Percentiles rank a stretch among this genome's conserved stretches.
Conservation (phyloP, 2,329 filamentous ascomycete species). For the Talaromyces sp. region DNA sequence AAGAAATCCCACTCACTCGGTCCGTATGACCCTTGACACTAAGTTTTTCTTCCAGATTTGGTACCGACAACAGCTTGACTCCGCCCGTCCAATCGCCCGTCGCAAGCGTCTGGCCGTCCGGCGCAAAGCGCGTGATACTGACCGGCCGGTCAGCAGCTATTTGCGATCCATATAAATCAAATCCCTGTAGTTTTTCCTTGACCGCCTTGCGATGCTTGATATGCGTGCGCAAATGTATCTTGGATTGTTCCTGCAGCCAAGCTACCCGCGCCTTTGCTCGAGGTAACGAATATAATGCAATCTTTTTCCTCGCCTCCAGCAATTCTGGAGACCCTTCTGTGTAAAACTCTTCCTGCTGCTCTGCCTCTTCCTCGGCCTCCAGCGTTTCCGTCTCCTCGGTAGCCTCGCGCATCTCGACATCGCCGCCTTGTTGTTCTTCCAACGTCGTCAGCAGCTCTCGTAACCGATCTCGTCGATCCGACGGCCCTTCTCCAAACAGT, state of each 20-base stretch:
- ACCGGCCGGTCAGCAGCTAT: conserved; percentile 74
- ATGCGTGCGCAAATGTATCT: conserved; percentile 80
- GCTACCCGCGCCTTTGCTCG: conserved; percentile 70
- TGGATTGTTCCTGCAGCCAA: conserved; percentile 73
- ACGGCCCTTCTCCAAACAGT: conserved; percentile 83
- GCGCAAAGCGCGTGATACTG: conserved; percentile 86
- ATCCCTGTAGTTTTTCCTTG: conserved; percentile 73
- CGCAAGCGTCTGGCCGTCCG: conserved; percentile 75
- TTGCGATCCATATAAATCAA: conserved; percentile 91
- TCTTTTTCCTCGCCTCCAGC: conserved; percentile 68
- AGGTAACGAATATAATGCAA: conserved; percentile 79
- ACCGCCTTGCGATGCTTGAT: conserved; percentile 86
- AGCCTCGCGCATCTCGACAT: conserved; percentile 50
- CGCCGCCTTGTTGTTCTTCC: conserved; percentile 54
- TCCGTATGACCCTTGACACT: conserved; percentile 79
- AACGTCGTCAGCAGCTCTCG: conserved; percentile 73
- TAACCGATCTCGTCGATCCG: conserved; percentile 79
- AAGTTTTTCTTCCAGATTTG: conserved; percentile 70
- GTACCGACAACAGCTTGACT: conserved; percentile 79
- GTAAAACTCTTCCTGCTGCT: conserved; percentile 91
- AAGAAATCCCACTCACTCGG: conserved; percentile 83
- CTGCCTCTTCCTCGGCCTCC: conserved; percentile 75
- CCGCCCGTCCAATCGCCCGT: conserved; percentile 91
- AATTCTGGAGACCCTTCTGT: conserved; percentile 73
- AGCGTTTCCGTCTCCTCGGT: conserved; percentile 44